Evolutionary conservation across 257 asterid genomes (phyloP).

Genomic region (Solanum arcanum): DNA sequence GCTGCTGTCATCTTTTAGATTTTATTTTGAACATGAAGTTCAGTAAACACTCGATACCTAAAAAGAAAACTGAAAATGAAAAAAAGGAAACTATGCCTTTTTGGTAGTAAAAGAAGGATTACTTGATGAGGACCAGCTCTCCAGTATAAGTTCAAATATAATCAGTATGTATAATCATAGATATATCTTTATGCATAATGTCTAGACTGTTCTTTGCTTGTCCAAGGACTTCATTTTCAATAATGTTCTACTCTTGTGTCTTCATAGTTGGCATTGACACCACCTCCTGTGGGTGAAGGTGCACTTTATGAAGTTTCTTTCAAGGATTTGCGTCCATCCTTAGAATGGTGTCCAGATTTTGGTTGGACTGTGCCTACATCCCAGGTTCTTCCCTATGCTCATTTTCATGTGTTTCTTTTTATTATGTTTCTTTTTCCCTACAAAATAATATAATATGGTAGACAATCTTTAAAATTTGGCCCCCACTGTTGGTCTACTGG

Average conservation of each 20-base stretch:
- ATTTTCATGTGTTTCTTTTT: neutral
- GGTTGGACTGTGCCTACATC: constrained; percentile 63
- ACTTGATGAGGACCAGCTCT: neutral
- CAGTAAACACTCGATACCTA: neutral
- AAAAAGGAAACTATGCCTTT: neutral
- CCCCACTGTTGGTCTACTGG: neutral
- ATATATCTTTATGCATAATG: neutral
- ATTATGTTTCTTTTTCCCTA: neutral
- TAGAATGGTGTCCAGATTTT: constrained; percentile 58
- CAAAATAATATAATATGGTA: neutral
- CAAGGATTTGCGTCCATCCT: constrained; percentile 71
- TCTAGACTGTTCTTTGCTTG: neutral
- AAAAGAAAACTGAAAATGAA: neutral
- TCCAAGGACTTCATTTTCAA: neutral
- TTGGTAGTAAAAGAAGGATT: neutral
- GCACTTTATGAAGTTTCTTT: constrained; percentile 22
- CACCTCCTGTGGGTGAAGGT: constrained; percentile 73
- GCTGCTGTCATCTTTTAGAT: neutral
- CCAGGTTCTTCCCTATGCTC: constrained; percentile 28
- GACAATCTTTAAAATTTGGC: neutral
- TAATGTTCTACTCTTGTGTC: neutral
- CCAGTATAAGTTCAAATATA: neutral
- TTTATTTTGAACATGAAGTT: neutral
- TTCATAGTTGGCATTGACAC: constrained; percentile 43
- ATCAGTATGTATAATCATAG: neutral